Evolutionary conservation across 768 basidiomycete genomes (phyloP), one percentile per base, ranked within the genome.

Genomic region (Hygrocybe coccinea): DNA sequence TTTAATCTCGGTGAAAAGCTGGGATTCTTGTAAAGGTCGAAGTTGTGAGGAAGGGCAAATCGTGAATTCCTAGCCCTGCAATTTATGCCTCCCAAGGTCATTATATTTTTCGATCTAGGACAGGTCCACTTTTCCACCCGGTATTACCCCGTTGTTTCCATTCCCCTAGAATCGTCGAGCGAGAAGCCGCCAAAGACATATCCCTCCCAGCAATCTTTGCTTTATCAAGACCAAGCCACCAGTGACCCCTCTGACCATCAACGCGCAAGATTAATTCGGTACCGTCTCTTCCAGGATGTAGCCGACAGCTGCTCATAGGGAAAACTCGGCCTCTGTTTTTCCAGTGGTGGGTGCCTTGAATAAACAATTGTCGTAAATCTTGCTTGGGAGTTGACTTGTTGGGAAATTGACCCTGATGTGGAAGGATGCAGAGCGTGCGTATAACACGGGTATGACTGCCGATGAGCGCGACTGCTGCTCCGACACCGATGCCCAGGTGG

Each of bases 301-400:
- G 53, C 25, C 64, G 63, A 57, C 69, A 68, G 29, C 60, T 54
- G 8, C 46, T 59, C 1, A 71, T 47, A 24, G 70, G 65, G 45
- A 70, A 67, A 5, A 62, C 35, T 5, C 56, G 46, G 6, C 72
- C 72, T 17, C 65, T 63, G 11, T 59, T 63, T 46, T 58, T 56
- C 50, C 62, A 61, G 57, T 72, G 68, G 39, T 68, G 68, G 17
- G 64, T 69, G 46, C 69, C 70, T 52, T 71, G 70, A 17, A 72
- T 41, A 17, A 72, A 70, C 11, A 72, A 59, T 3, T 58, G 63
- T 52, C 67, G 63, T 33, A 55, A 53, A 54, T 66, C 60, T 6
- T 44, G 50, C 22, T 59, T 58, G 14, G 46, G 38, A 24, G 54
- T 22, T 17, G 58, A 46, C 24, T 44, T 49, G 37, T 38, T 17